Evolutionary conservation across 768 basidiomycete genomes (phyloP).

Genomic region (Mycena haematopus): DNA sequence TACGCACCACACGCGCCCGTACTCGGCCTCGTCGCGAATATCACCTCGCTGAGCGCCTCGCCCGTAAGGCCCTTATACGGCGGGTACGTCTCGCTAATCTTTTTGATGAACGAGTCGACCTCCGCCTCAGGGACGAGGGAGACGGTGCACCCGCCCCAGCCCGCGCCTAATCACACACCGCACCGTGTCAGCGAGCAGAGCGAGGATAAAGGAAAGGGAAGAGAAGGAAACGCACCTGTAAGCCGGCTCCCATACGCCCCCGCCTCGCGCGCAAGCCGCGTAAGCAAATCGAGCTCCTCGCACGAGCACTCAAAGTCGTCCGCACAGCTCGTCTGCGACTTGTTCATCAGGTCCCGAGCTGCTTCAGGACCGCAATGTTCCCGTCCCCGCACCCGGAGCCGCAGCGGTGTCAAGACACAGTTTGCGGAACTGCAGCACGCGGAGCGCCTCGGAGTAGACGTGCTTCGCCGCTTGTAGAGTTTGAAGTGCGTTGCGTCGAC

Average conservation of each 20-base stretch:
- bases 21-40: constrained; percentile 86
- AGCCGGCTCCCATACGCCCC: constrained; percentile 84
- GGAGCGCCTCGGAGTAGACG: constrained; percentile 79
- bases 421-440: constrained; percentile 80
- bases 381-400: constrained; percentile 33
- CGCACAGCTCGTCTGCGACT: constrained; percentile 75
- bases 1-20: constrained; percentile 79
- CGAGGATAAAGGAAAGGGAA: neutral
- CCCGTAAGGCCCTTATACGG: constrained; percentile 69
- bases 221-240: constrained; percentile 60
- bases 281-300: constrained; percentile 76
- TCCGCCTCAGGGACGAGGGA: constrained; percentile 73
- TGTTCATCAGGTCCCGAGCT: constrained; percentile 81
- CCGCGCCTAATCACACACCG: constrained; percentile 60
- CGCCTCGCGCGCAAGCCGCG: constrained; percentile 63
- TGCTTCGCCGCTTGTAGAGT: constrained; percentile 85
- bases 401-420: constrained; percentile 63
- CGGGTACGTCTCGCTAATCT: constrained; percentile 63
- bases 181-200: neutral
- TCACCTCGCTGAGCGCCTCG: constrained; percentile 64
- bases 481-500: constrained; percentile 85
- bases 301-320: constrained; percentile 80
- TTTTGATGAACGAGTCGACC: constrained; percentile 68
- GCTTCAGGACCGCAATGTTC: constrained; percentile 43
- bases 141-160: constrained; percentile 92